These are phyloP conservation scores for Tylopilus balloui DNA, from an alignment of 768 basidiomycete species.

Conservation along the genomic window DNA sequence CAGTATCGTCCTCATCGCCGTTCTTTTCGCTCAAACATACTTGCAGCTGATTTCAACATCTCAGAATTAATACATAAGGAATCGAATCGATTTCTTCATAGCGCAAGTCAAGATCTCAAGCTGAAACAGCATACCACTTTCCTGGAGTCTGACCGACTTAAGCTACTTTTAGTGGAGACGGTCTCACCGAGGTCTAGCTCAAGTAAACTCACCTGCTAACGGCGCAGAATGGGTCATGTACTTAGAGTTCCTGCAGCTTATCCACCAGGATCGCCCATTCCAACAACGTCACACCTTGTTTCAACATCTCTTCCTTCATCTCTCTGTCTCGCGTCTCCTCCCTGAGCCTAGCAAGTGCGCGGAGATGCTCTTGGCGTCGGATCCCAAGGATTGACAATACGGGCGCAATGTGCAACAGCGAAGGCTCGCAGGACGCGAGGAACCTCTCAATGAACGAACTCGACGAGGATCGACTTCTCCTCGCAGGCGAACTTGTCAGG, in stretches of 20 bases:
- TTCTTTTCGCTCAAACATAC: neutral
- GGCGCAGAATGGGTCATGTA: neutral
- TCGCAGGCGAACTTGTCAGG: slow-evolving; percentile 7
- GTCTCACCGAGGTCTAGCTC: neutral
- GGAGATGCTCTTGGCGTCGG: slow-evolving; percentile 52
- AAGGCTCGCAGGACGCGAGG: slow-evolving; percentile 59
- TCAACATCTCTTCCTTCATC: slow-evolving; percentile 65
- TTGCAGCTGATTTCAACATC: neutral
- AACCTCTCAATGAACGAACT: slow-evolving; percentile 46
- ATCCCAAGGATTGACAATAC: slow-evolving; percentile 58
- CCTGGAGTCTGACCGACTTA: neutral
- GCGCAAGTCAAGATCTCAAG: neutral
- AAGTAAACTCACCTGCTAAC: neutral
- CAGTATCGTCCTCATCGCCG: no score
- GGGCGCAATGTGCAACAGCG: slow-evolving; percentile 58
- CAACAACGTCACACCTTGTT: slow-evolving; percentile 62
- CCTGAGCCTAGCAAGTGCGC: slow-evolving; percentile 55
- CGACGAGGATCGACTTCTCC: slow-evolving; percentile 33
- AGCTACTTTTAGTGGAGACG: neutral
- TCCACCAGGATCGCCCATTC: slow-evolving; percentile 80
- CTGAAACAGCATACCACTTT: neutral
- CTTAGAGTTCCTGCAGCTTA: slow-evolving; percentile 42
- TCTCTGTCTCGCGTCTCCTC: slow-evolving; percentile 67
- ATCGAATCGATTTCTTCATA: neutral
- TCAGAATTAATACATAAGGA: neutral